Evolutionary conservation across 2,329 filamentous ascomycete species (phyloP).

Genomic region (Penicillium sp.): DNA sequence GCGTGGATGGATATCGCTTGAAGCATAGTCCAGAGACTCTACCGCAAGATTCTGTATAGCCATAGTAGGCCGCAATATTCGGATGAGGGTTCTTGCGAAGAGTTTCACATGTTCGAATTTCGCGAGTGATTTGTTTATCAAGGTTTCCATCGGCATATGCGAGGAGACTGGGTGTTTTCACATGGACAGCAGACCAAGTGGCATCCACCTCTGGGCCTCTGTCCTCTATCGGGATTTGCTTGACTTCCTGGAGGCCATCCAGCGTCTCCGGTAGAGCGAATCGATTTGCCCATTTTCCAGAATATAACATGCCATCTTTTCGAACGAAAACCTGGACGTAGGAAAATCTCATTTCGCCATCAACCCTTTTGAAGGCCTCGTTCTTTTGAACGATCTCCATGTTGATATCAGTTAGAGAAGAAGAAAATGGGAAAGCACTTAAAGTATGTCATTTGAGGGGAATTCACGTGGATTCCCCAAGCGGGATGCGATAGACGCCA

Average conservation of each 20-base stretch:
- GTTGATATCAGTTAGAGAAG: not conserved
- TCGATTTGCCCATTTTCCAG: conserved; percentile 21
- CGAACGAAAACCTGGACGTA: conserved; percentile 19
- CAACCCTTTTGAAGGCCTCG: conserved; percentile 16
- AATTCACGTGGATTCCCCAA: no score
- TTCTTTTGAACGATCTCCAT: conserved; percentile 22
- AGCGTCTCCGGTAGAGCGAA: conserved; percentile 11
- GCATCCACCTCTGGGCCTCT: conserved; percentile 12
- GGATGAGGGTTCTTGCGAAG: conserved; percentile 24
- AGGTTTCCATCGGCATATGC: conserved; percentile 14
- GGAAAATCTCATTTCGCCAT: conserved; percentile 19
- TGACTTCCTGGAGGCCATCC: conserved; percentile 13
- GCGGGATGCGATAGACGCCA: no score
- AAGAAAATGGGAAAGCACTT: no score
- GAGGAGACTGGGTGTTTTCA: conserved; percentile 22
- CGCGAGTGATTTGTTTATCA: conserved; percentile 16
- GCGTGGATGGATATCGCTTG: conserved; percentile 18
- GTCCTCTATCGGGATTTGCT: conserved; percentile 15
- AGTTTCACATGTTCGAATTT: conserved; percentile 23
- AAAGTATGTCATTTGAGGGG: no score
- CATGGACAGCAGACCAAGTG: conserved; percentile 18
- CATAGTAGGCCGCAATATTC: conserved; percentile 26
- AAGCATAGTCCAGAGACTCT: conserved; percentile 27
- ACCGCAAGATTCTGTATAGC: conserved; percentile 12
- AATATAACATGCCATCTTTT: conserved; percentile 18